Evolutionary conservation across 2,329 filamentous ascomycete genomes (phyloP), one percentile per base, ranked within the genome.

Genomic region (Exophiala mesophila): DNA sequence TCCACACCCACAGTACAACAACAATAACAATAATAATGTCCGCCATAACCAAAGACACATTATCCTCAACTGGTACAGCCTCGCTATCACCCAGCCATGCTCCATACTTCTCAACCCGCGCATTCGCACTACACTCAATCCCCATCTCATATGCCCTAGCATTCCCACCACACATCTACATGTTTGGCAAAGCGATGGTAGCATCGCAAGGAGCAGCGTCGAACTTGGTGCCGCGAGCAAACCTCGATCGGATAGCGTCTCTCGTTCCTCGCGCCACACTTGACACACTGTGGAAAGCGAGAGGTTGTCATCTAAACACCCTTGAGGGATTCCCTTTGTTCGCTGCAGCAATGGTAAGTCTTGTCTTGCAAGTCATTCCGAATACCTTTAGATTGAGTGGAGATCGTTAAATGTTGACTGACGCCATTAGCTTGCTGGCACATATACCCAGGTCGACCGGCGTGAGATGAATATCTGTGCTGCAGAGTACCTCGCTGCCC

Each of bases 291-390:
- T 58, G 52, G 33, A 54, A 56, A 9, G 55, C 59, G 1, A 52
- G 54, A 13, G 57, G 60, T 3, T 59, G 59, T 9, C 62, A 63
- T 55, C 39, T 63, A 9, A 64, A 64, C 52, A 60, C 61, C 1
- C 46, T 63, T 39, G 62, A 64, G 38, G 52, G 55, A 3, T 48
- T 63, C 31, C 62, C 62, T 3, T 43, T 63, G 30, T 64, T 63
- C 44, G 61, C 61, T 7, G 55, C 57, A 46, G 59, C 61, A 8
- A 62, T 63, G 58, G 55, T 59, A 54, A 32, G 52, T 21, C 23
- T n/a, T n/a, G n/a, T n/a, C n/a, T n/a, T n/a, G n/a, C n/a, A n/a
- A n/a, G n/a, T n/a, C n/a, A 17, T 2, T 21, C 33, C 15, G 10
- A 18, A 19, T 10, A 23, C 12, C 12, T 17, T 12, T 24, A n/a